Conservation (phyloP, 2,329 filamentous ascomycete species). For the Sphaerulina vaccinii region DNA sequence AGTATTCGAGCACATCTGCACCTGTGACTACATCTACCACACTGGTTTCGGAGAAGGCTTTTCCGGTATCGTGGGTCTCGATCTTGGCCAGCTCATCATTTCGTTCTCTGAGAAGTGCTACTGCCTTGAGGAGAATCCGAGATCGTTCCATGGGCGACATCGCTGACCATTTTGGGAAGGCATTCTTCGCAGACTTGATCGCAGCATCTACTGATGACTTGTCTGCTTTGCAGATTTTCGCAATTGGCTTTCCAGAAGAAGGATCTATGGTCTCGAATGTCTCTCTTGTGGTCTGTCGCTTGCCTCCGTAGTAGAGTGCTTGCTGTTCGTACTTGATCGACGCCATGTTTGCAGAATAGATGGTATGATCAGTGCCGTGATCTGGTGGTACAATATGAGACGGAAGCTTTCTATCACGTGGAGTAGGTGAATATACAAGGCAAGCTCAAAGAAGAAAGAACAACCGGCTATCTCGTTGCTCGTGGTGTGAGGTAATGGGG, state of each 20-base stretch:
- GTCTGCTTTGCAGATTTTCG: slow-evolving; percentile 58
- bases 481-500: slow-evolving; percentile 17
- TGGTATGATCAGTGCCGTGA: neutral
- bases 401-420: slow-evolving; percentile 1
- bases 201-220: slow-evolving; percentile 70
- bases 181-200: slow-evolving; percentile 66
- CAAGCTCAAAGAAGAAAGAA: slow-evolving; percentile 7
- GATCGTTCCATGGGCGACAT: slow-evolving; percentile 73
- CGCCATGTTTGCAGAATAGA: slow-evolving; percentile 14
- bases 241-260: slow-evolving; percentile 65
- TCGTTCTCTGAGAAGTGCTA: slow-evolving; percentile 67
- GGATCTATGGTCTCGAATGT: slow-evolving; percentile 75
- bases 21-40: slow-evolving; percentile 80
- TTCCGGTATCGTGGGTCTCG: slow-evolving; percentile 84
- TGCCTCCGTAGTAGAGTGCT: slow-evolving; percentile 71
- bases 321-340: slow-evolving; percentile 31
- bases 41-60: slow-evolving; percentile 80
- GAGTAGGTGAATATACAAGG: slow-evolving; percentile 3
- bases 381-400: neutral
- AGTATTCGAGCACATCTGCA: slow-evolving; percentile 83
- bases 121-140: slow-evolving; percentile 74
- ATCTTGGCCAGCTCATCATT: slow-evolving; percentile 77
- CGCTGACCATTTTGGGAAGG: slow-evolving; percentile 73
- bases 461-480: slow-evolving; percentile 17
- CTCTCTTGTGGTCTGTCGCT: slow-evolving; percentile 57